phyloP scores from a whole-genome alignment of 805 yeast species.

The Yarrowia osloensis region DNA sequence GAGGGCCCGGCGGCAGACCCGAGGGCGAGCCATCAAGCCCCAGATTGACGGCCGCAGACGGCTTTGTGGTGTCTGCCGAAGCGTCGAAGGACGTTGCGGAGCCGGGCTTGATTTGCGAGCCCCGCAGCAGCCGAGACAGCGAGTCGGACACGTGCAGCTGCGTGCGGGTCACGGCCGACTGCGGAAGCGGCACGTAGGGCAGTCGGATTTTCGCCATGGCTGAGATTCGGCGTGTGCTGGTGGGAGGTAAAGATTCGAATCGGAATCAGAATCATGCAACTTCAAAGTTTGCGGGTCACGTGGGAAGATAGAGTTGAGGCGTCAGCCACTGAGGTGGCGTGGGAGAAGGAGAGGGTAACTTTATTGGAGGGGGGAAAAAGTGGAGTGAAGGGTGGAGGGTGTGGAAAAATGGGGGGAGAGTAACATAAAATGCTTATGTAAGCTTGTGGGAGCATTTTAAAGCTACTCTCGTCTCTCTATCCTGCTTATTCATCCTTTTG shows the following conservation, averaged over 20 bases:
- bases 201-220: constrained; percentile 27
- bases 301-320: background rate
- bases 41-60: background rate
- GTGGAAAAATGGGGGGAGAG: background rate
- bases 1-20: constrained; percentile 4
- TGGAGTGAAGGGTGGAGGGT: background rate
- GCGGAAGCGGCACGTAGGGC: constrained; percentile 22
- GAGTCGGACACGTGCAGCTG: constrained; percentile 5
- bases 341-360: background rate
- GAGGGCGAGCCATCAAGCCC: constrained; percentile 5
- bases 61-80: background rate
- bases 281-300: constrained; percentile 25
- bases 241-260: background rate
- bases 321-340: constrained; percentile 15
- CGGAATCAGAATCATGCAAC: constrained; percentile 14
- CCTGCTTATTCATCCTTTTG: too few relatives aligned
- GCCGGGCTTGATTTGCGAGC: background rate
- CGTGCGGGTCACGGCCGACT: constrained; percentile 11
- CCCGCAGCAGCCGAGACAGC: background rate
- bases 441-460: too few relatives aligned
- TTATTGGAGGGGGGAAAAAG: background rate
- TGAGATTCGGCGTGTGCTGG: too few relatives aligned
- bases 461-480: too few relatives aligned
- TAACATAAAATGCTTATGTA: too few relatives aligned
- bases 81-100: background rate